phyloP scores from a whole-genome alignment of 176 grass and related monocot genomes.

The Stipa capillata region DNA sequence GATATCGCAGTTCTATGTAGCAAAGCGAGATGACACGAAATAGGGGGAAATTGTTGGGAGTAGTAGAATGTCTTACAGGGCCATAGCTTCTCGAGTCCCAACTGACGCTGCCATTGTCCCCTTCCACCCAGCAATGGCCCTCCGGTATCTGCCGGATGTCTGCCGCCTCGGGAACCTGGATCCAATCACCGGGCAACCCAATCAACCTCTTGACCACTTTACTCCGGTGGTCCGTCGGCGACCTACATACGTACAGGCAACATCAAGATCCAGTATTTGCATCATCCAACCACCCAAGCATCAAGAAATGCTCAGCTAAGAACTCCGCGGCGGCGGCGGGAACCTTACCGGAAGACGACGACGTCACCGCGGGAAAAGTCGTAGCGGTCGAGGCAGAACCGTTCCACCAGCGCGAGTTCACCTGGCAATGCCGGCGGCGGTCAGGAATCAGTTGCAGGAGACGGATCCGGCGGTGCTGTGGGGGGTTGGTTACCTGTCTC shows the following conservation, averaged over 20 bases:
- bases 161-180: constrained; percentile 48
- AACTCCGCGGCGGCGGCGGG: not conserved
- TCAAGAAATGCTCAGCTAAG: not conserved
- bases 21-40: not conserved
- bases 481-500: constrained; percentile 1
- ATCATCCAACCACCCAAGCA: not conserved
- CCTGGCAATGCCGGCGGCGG: not conserved
- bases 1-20: too few species aligned
- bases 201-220: constrained; percentile 51
- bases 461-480: not conserved
- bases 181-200: constrained; percentile 70
- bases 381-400: constrained; percentile 36
- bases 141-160: constrained; percentile 54
- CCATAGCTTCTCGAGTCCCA: constrained; percentile 57
- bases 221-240: constrained; percentile 23
- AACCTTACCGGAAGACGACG: constrained; percentile 44
- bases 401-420: constrained; percentile 26
- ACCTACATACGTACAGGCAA: not conserved
- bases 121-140: constrained; percentile 90
- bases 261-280: not conserved
- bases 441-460: not conserved
- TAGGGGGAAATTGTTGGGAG: not conserved
- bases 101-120: constrained; percentile 44
- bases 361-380: constrained; percentile 61
- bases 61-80: constrained; percentile 44